phyloP scores from a whole-genome alignment of 2,329 filamentous ascomycete species.

The Nemania bipapillata region DNA sequence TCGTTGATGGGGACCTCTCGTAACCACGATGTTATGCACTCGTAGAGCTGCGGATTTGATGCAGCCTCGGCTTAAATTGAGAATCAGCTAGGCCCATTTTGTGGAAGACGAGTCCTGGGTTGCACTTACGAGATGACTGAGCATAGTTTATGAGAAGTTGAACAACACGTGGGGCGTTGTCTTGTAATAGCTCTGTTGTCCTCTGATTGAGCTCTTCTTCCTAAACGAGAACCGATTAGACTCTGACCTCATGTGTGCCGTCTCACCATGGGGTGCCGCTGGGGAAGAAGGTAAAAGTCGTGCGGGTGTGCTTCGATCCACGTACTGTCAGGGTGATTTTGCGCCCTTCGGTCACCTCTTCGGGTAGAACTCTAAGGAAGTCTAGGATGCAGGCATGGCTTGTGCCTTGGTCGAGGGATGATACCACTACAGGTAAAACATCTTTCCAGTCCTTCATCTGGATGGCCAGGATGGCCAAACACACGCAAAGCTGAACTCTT shows the following conservation, averaged over 20 bases:
- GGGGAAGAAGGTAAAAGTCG: slow-evolving; percentile 50
- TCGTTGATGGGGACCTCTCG: slow-evolving; percentile 87
- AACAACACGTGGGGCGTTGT: slow-evolving; percentile 90
- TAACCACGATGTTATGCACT: slow-evolving; percentile 97
- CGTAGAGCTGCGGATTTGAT: slow-evolving; percentile 87
- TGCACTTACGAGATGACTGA: slow-evolving; percentile 81
- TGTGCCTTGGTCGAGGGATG: slow-evolving; percentile 78
- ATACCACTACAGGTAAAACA: slow-evolving; percentile 83
- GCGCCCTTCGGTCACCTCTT: slow-evolving; percentile 98
- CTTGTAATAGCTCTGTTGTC: slow-evolving; percentile 87
- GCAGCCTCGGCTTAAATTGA: slow-evolving; percentile 72
- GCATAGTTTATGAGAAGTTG: slow-evolving; percentile 88
- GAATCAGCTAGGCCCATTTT: slow-evolving; percentile 33
- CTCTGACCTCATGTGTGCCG: slow-evolving; percentile 53
- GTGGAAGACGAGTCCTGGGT: neutral
- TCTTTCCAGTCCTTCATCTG: slow-evolving; percentile 97
- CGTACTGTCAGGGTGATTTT: slow-evolving; percentile 99
- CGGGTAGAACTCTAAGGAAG: slow-evolving; percentile 94
- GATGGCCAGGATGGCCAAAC: slow-evolving; percentile 91
- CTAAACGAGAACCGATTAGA: slow-evolving; percentile 69
- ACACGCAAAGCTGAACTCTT: slow-evolving; percentile 92
- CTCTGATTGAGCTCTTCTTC: slow-evolving; percentile 92
- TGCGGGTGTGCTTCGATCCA: slow-evolving; percentile 70
- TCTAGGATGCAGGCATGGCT: slow-evolving; percentile 90
- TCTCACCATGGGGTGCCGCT: slow-evolving; percentile 44